Base-by-base conservation (phyloP, 495 filamentous ascomycete species). In the Lophium mytilinum region DNA sequence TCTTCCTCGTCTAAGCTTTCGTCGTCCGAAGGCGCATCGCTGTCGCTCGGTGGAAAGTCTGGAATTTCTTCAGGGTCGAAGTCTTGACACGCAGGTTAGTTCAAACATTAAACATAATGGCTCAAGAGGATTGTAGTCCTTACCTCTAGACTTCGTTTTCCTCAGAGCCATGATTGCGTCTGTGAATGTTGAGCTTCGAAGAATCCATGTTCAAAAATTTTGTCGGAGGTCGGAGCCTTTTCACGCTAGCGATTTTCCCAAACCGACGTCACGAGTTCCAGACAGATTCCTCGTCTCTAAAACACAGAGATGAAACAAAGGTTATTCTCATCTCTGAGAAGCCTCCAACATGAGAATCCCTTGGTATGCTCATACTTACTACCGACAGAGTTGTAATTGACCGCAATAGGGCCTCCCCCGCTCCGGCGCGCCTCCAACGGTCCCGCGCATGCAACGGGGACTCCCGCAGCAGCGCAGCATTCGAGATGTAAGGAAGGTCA, bases 321-420 rank as follows among this genome's bases (percentile, higher is more conserved):
- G 57, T 69, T 84, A 39, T 84, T 95, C 58, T 88, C 88, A 10
- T 83, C 83, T 0, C 63, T 82, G 21, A 71, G 80, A 47, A 58
- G 64, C 14, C 75, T 90, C 7, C 76, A 73, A n/a, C 92, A 97
- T 87, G 91, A 96, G 50, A 96, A 96, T 65, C 92, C 92, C 1
- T 70, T 96, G 68, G 92, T 95, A 74, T 65, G 35, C 17, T 40
- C 10, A 37, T 7, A 35, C 52, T 53, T 33, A 39, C 12, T 37
- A 21, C 5, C 12, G 7, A 36, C n/a, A 5, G 12, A 5, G 24
- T 30, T 50, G 18, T 43, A 34, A 30, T 21, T 62, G 58, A 41
- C 24, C 10, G 35, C 18, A 2, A 1, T 52, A 95, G 89, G 90
- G 92, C 33, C 80, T 96, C 19, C 93, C 92, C 11, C 79, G 79